Conservation (phyloP, 176 grass and related monocot genomes). For the Miscanthus lutarioriparius region DNA sequence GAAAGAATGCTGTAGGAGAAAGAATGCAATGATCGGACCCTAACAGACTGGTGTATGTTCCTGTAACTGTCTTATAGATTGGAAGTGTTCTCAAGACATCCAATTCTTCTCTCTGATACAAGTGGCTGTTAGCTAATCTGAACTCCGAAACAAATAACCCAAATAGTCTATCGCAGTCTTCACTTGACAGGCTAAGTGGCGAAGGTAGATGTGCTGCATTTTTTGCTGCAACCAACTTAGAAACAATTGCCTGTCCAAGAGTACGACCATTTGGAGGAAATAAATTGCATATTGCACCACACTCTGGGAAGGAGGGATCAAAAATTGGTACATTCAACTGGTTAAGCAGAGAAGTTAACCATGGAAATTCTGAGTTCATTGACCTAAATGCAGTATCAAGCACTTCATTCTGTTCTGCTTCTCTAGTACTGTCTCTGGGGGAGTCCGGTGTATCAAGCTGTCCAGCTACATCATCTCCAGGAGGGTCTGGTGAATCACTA, state of each 20-base stretch:
- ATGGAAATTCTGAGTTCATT: constrained; percentile 71
- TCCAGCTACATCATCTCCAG: constrained; percentile 25
- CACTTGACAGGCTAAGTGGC: constrained; percentile 60
- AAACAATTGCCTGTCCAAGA: constrained; percentile 66
- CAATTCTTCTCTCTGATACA: constrained; percentile 79
- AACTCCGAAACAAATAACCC: constrained; percentile 78
- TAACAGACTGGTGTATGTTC: constrained; percentile 72
- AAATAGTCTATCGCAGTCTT: constrained; percentile 74
- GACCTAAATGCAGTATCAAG: constrained; percentile 63
- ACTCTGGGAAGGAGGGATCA: constrained; percentile 74
- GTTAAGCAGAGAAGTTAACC: constrained; percentile 80
- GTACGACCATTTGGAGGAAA: constrained; percentile 50
- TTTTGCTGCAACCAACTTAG: constrained; percentile 73
- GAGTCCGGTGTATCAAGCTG: constrained; percentile 13
- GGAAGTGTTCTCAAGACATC: constrained; percentile 86
- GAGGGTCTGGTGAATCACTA: constrained; percentile 28
- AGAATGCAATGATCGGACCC: constrained; percentile 72
- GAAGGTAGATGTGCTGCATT: constrained; percentile 61
- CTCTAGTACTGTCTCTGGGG: constrained; percentile 26
- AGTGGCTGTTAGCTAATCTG: constrained; percentile 46
- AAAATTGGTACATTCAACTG: constrained; percentile 85
- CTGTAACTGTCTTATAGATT: constrained; percentile 83
- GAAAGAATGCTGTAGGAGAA: constrained; percentile 85
- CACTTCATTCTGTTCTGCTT: constrained; percentile 44
- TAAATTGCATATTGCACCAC: constrained; percentile 58